Base-by-base conservation (phyloP, 2,329 filamentous ascomycete genomes). In the Apiospora sp. region DNA sequence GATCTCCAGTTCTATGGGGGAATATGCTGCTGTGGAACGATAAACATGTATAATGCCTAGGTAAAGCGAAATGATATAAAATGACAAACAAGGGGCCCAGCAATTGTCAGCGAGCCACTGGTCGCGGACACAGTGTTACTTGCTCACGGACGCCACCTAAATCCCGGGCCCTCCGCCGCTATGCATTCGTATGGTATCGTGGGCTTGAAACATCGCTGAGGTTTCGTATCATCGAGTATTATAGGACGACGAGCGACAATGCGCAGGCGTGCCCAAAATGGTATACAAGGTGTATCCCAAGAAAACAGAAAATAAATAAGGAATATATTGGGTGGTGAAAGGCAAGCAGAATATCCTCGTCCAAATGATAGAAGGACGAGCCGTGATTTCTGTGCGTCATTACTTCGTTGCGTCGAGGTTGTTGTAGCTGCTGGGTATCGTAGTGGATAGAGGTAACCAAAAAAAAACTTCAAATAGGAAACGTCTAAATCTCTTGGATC, bases 401-500 rank as follows among this genome's bases (percentile, higher is more conserved):
- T 80, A 80, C 75, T 78, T 80, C 77, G 75, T 79, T 76, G 74
- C 74, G 72, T 44, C 41, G 41, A 68, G 41, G 71, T 76, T 72
- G 74, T 79, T 76, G 77, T 74, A 78, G 78, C 78, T 70, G 77
- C 76, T 78, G 79, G 79, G 79, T 81, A 81, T 81, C 79, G 77
- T 79, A 76, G 75, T 76, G 78, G 54, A 76, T 74, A 74, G 74
- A 77, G 74, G 78, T 78, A 75, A 77, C 76, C 76, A 75, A 77
- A 76, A 73, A 74, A 72, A 72, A 75, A 51, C 58, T n/a, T 41
- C 30, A 37, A 51, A 51, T 54, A 70, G 61, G 70, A 72, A 77
- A 75, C 73, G 85, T 74, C 87, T 88, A 58, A 77, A 83, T 76
- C 77, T 84, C 83, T 78, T 86, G 82, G 76, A 87, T 82, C 86